Evolutionary conservation across 495 filamentous ascomycete genomes (phyloP).

Genomic region (Neurospora sp.): DNA sequence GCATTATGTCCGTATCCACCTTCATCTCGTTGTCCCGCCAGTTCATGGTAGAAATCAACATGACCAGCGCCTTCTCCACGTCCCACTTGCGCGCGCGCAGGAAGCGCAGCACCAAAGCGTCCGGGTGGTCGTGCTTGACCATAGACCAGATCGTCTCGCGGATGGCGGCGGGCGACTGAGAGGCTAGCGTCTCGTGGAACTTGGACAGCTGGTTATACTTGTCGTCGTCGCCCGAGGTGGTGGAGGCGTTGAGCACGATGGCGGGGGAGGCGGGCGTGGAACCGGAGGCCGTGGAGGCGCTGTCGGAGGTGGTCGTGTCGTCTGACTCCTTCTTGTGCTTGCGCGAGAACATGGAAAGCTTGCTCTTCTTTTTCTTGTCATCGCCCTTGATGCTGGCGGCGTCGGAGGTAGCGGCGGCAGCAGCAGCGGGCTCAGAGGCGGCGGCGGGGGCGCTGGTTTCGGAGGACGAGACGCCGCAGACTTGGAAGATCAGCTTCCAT

Average conservation of each 20-base stretch:
- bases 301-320: slow-evolving; percentile 15
- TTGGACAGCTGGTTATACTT: slow-evolving; percentile 88
- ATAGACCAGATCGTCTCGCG: slow-evolving; percentile 84
- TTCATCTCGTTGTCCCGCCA: slow-evolving; percentile 77
- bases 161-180: slow-evolving; percentile 65
- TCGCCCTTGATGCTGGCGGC: slow-evolving; percentile 13
- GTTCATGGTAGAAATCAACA: slow-evolving; percentile 89
- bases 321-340: slow-evolving; percentile 50
- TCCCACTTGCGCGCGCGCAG: slow-evolving; percentile 94
- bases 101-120: slow-evolving; percentile 79
- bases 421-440: slow-evolving; percentile 13
- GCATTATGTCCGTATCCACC: slow-evolving; percentile 80
- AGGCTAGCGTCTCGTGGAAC: slow-evolving; percentile 69
- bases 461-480: slow-evolving; percentile 58
- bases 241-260: slow-evolving; percentile 14
- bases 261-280: slow-evolving; percentile 1
- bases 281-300: slow-evolving; percentile 5
- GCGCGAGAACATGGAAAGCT: slow-evolving; percentile 53
- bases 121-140: slow-evolving; percentile 93
- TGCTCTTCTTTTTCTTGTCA: slow-evolving; percentile 61
- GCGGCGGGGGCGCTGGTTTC: slow-evolving; percentile 18
- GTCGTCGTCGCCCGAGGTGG: slow-evolving; percentile 58
- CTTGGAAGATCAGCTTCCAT: slow-evolving; percentile 67
- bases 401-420: slow-evolving; percentile 11
- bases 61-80: slow-evolving; percentile 81